These are phyloP conservation scores for Stemphylium lycopersici DNA, from an alignment of 2,329 filamentous ascomycete species.

Conservation along the genomic window DNA sequence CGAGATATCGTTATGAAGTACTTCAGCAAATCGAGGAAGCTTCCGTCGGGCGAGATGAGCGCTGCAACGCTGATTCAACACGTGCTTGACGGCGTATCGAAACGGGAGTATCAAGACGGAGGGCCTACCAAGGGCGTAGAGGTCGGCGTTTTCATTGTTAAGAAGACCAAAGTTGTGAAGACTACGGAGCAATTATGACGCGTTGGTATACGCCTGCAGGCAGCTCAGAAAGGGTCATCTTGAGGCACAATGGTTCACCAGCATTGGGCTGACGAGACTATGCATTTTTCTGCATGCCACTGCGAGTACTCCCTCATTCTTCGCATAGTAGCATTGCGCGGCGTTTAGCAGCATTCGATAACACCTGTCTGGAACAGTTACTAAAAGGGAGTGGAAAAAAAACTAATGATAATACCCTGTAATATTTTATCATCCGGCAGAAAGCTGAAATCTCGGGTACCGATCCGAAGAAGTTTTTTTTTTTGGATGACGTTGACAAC, in stretches of 20 bases:
- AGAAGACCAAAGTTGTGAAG: conserved; percentile 27
- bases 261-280: neutral
- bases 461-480: neutral
- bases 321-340: conserved; percentile 26
- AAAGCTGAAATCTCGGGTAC: neutral
- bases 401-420: conserved; percentile 23
- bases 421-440: neutral
- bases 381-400: conserved; percentile 15
- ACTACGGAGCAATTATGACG: conserved; percentile 4
- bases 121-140: conserved; percentile 54
- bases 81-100: conserved; percentile 64
- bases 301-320: conserved; percentile 9
- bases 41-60: conserved; percentile 54
- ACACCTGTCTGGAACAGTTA: conserved; percentile 8
- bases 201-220: neutral
- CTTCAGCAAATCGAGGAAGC: conserved; percentile 52
- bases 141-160: conserved; percentile 56
- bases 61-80: conserved; percentile 64
- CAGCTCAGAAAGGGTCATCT: neutral
- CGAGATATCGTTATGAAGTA: conserved; percentile 57
- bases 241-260: neutral
- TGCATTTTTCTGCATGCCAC: neutral
- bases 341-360: conserved; percentile 17
- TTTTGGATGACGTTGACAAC: no score
- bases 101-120: conserved; percentile 54